Conservation (phyloP, 441 rosid genomes). For the Erodium texanum region DNA sequence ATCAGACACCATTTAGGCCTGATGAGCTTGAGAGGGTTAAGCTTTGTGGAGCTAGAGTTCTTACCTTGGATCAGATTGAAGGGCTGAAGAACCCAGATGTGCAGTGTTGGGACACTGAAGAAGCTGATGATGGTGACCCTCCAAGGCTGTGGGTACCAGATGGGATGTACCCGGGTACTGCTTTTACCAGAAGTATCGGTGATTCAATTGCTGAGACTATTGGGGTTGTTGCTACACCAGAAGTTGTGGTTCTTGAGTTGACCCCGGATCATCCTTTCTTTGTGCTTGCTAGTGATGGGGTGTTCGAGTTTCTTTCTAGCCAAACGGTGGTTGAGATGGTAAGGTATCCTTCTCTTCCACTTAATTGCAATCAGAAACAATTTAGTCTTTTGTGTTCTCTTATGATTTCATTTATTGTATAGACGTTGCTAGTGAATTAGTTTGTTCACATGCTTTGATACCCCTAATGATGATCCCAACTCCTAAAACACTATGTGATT, state of each 20-base stretch:
- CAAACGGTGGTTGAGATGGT: constrained; percentile 94
- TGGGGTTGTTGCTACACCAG: constrained; percentile 98
- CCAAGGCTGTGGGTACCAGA: constrained; percentile 91
- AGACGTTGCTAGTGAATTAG: neutral
- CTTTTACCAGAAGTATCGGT: constrained; percentile 95
- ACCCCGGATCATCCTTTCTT: constrained; percentile 75
- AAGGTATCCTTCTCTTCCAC: constrained; percentile 36
- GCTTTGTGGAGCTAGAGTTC: constrained; percentile 90
- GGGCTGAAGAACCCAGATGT: constrained; percentile 91
- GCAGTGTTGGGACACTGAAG: constrained; percentile 97
- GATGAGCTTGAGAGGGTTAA: constrained; percentile 90
- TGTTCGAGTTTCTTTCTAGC: too few species aligned
- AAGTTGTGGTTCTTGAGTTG: constrained; percentile 83
- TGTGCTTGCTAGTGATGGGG: constrained; percentile 99
- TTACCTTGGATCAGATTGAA: constrained; percentile 97
- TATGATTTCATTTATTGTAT: neutral
- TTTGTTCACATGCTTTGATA: neutral
- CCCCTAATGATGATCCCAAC: neutral
- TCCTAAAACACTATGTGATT: neutral
- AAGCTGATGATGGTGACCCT: constrained; percentile 96
- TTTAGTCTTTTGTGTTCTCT: neutral
- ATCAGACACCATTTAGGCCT: constrained; percentile 82
- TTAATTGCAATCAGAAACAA: neutral
- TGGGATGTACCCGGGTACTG: constrained; percentile 99
- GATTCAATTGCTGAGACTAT: constrained; percentile 92